Evolutionary conservation across 1,284 basidiomycete species (phyloP).

Genomic region (Tilletia walkeri): DNA sequence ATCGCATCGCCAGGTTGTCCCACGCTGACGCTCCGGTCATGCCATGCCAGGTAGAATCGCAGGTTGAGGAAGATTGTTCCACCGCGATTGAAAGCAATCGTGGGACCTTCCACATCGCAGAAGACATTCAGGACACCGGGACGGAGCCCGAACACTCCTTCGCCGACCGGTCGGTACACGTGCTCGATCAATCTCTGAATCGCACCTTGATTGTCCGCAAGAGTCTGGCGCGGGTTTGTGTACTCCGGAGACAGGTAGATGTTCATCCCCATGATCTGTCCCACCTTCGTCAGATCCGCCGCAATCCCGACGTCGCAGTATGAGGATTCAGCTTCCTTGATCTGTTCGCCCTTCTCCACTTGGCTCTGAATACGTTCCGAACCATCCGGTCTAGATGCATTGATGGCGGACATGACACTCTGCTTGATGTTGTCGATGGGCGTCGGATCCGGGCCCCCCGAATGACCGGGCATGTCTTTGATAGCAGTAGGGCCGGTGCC

Average conservation of each 20-base stretch:
- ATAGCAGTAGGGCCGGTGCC: background rate
- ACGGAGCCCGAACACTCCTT: constrained; percentile 55
- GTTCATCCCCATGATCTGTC: constrained; percentile 54
- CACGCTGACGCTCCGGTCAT: constrained; percentile 67
- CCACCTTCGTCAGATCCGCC: constrained; percentile 55
- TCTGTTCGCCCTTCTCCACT: constrained; percentile 40
- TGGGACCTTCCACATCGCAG: constrained; percentile 73
- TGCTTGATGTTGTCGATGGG: constrained; percentile 53
- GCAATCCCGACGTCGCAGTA: constrained; percentile 57
- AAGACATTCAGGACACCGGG: constrained; percentile 78
- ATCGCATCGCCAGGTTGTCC: constrained; percentile 69
- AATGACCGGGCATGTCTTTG: constrained; percentile 28
- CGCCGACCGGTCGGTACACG: constrained; percentile 53
- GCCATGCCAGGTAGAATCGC: constrained; percentile 79
- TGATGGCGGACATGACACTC: constrained; percentile 54
- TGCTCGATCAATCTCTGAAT: constrained; percentile 51
- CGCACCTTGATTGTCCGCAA: constrained; percentile 47
- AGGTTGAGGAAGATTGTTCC: constrained; percentile 87
- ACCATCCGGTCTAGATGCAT: constrained; percentile 56
- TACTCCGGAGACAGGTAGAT: constrained; percentile 54
- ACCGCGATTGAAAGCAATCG: constrained; percentile 90
- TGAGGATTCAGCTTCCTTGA: constrained; percentile 55
- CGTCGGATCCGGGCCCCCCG: constrained; percentile 28
- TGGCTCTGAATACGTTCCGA: constrained; percentile 53
- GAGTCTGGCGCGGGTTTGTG: constrained; percentile 39